phyloP scores from a whole-genome alignment of 768 basidiomycete species.

The Suillus sp. region DNA sequence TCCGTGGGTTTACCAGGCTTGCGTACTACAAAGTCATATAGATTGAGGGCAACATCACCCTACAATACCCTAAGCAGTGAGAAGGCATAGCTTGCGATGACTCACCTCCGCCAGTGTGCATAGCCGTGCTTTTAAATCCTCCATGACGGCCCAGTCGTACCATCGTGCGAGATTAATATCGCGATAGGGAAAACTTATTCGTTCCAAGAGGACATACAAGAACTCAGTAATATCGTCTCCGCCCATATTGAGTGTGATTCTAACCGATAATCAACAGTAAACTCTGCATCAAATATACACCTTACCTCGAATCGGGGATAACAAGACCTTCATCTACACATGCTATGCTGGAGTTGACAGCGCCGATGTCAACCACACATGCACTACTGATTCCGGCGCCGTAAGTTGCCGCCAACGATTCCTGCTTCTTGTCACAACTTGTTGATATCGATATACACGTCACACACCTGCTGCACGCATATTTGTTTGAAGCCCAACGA shows the following conservation, averaged over 20 bases:
- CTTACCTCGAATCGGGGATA: conserved; percentile 82
- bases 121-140: conserved; percentile 83
- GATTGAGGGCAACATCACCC: conserved; percentile 87
- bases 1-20: conserved; percentile 72
- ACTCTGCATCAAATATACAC: conserved; percentile 6
- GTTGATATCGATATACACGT: neutral
- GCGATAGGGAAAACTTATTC: conserved; percentile 86
- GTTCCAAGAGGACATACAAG: conserved; percentile 73
- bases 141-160: conserved; percentile 91
- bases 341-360: conserved; percentile 78
- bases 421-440: conserved; percentile 45
- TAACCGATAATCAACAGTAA: conserved; percentile 25
- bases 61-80: conserved; percentile 33
- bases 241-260: conserved; percentile 84
- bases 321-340: conserved; percentile 96
- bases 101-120: conserved; percentile 88
- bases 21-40: conserved; percentile 89
- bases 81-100: conserved; percentile 12
- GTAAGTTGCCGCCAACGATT: conserved; percentile 90
- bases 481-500: conserved; percentile 92
- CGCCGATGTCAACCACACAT: conserved; percentile 95
- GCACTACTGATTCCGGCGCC: conserved; percentile 94
- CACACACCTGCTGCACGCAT: conserved; percentile 80
- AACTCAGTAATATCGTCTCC: conserved; percentile 96
- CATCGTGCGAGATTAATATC: conserved; percentile 74